phyloP scores from a whole-genome alignment of 2,329 filamentous ascomycete genomes.

The Ophiostoma ulmi region DNA sequence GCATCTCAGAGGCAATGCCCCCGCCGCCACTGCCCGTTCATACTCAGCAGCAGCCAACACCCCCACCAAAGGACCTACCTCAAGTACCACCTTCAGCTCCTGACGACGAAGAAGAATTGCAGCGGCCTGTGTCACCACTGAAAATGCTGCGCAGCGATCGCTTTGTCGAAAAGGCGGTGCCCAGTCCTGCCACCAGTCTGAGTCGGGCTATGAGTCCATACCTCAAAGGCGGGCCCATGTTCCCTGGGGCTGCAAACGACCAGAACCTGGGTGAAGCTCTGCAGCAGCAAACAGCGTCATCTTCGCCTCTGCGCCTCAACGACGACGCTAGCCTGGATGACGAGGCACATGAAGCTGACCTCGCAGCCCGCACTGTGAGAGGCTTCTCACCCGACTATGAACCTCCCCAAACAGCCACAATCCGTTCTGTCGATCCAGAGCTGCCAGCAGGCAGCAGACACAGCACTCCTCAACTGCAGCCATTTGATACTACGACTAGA shows the following conservation, averaged over 20 bases:
- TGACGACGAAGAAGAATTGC: constrained; percentile 29
- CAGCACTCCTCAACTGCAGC: not conserved
- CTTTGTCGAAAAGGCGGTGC: constrained; percentile 36
- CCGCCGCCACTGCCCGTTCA: constrained; percentile 51
- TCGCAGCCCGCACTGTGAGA: constrained; percentile 40
- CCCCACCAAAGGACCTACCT: constrained; percentile 32
- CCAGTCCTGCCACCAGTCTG: constrained; percentile 72
- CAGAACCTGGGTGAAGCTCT: not conserved
- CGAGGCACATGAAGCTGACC: constrained; percentile 29
- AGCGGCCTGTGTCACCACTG: constrained; percentile 35
- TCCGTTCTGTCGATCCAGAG: constrained; percentile 55
- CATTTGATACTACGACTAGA: constrained; percentile 37
- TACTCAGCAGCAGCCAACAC: constrained; percentile 26
- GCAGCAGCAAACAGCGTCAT: not conserved
- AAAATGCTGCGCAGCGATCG: constrained; percentile 34
- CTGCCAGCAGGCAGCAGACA: constrained; percentile 24
- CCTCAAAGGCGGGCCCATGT: constrained; percentile 42
- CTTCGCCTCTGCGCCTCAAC: not conserved
- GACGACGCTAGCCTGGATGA: not conserved
- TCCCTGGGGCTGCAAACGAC: constrained; percentile 14
- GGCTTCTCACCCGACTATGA: constrained; percentile 74
- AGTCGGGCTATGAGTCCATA: constrained; percentile 85
- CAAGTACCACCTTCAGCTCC: constrained; percentile 22
- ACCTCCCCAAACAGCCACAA: constrained; percentile 65
- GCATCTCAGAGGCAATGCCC: constrained; percentile 58